Conservation (phyloP, 164 flowering plant genomes). For the Vitis vinifera region ASM3070453v1 NC_081809.1:3922501-3923000, state of each 20-base stretch:
- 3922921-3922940: background rate
- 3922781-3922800: constrained; percentile 79
- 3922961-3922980: background rate
- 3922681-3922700: constrained; percentile 86
- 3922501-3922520: constrained; percentile 71
- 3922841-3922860: background rate
- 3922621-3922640: constrained; percentile 84
- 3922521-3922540: constrained; percentile 68
- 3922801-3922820: constrained; percentile 73
- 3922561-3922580: constrained; percentile 73
- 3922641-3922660: constrained; percentile 80
- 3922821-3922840: background rate
- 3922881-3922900: background rate
- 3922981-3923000: background rate
- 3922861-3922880: background rate
- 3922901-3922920: background rate
- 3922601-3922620: constrained; percentile 93
- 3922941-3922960: background rate
- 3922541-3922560: constrained; percentile 73
- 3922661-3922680: constrained; percentile 84
- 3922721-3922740: constrained; percentile 96
- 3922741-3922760: constrained; percentile 91
- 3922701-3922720: constrained; percentile 90
- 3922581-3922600: constrained; percentile 84
- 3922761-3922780: constrained; percentile 88